Percentiles rank a stretch among this genome's conserved stretches.
These are phyloP conservation scores for Wallacemonas rigidus DNA, from an alignment of 208 protist genomes.

Conservation along the genomic window DNA sequence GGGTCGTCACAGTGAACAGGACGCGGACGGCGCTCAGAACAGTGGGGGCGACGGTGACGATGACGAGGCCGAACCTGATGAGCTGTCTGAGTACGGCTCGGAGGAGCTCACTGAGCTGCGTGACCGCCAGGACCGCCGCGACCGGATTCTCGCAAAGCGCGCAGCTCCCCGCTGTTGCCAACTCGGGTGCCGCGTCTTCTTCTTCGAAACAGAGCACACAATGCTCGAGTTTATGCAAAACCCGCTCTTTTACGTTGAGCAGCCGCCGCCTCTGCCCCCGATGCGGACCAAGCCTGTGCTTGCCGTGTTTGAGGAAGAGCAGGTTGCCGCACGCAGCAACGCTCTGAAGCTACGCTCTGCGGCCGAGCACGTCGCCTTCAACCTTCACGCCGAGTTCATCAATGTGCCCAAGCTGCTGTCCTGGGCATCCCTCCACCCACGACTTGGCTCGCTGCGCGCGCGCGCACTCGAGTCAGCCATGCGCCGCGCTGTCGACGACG, in stretches of 20 bases:
- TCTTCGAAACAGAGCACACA: constrained; percentile 67
- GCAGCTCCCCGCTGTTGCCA: constrained; percentile 48
- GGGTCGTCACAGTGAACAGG: neutral
- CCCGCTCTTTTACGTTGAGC: constrained; percentile 69
- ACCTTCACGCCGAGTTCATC: constrained; percentile 56
- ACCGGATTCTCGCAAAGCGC: constrained; percentile 28
- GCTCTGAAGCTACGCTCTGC: constrained; percentile 54
- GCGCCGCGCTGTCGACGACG: constrained; percentile 31
- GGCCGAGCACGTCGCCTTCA: constrained; percentile 76
- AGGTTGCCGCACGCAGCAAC: neutral
- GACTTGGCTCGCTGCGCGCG: constrained; percentile 47
- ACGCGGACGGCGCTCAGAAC: constrained; percentile 9
- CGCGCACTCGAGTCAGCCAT: constrained; percentile 55
- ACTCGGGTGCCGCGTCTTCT: constrained; percentile 68
- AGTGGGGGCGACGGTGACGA: constrained; percentile 30
- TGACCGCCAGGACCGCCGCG: constrained; percentile 33
- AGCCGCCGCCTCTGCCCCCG: constrained; percentile 61
- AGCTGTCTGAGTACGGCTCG: constrained; percentile 64
- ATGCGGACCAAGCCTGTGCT: constrained; percentile 37
- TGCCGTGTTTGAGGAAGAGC: constrained; percentile 44
- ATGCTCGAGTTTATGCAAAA: constrained; percentile 68
- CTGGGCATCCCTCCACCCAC: constrained; percentile 65
- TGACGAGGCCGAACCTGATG: constrained; percentile 44
- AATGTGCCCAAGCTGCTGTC: constrained; percentile 74
- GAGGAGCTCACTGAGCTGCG: constrained; percentile 81